Base-by-base conservation (phyloP, 306 rosid species). In the Pterocarpus macrocarpus region DNA sequence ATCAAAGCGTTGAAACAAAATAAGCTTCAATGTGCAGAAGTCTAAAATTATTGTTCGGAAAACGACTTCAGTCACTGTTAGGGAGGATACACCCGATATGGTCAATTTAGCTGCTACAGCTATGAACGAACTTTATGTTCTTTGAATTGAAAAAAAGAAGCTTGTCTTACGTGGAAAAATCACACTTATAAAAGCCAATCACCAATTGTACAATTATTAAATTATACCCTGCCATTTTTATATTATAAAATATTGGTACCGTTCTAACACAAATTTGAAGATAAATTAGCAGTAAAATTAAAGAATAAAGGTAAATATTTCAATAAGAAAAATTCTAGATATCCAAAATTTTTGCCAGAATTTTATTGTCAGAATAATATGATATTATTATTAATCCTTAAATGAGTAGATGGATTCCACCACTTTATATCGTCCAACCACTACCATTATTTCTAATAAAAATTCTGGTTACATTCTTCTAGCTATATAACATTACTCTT, bases 21-120 rank as follows among this genome's bases (percentile, higher is more conserved):
- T 13, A 15, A 10, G 71, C 38, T 47, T 47, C 22, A 49, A n/a
- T 12, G 13, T 16, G 47, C 22, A 49, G 0, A 53, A 43, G 41
- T 71, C 82, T 16, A 65, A 75, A 33, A 56, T 59, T 30, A 13
- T 61, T 62, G 14, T 30, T 30, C 43, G 34, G 73, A 76, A 58
- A 82, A 75, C 32, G 81, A 75, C 77, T 16, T 75, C 4, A 0
- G 65, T 62, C 53, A 50, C 56, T 16, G 38, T 16, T 61, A 43
- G 35, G 52, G 50, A 38, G 5, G 52, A 38, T 47, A 50, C 62
- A 11, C 30, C 22, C 15, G 17, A n/a, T 59, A 28, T 35, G 36
- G 53, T 35, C 81, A 50, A 76, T 49, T 13, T 50, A 77, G 49
- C 53, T 1, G 44, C 44, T 53, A 36, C 15, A 43, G 12, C 58